phyloP scores from a whole-genome alignment of 176 grass and related monocot species.

The Alopecurus myosuroides region DNA sequence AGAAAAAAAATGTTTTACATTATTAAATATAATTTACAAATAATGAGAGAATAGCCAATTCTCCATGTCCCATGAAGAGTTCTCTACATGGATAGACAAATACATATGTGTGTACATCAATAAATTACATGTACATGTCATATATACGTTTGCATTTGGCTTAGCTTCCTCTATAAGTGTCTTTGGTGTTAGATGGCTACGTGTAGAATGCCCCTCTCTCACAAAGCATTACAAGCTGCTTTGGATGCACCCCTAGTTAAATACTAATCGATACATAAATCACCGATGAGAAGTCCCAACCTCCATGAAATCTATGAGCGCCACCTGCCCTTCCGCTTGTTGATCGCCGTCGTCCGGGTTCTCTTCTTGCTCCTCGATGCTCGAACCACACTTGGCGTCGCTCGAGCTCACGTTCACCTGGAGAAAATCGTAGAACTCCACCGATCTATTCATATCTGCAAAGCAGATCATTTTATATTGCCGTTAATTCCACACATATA shows the following conservation, averaged over 20 bases:
- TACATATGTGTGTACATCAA: slow-evolving; percentile 31
- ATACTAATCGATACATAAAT: slow-evolving; percentile 28
- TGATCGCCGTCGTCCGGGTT: slow-evolving; percentile 15
- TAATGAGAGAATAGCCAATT: slow-evolving; percentile 4
- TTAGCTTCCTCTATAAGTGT: slow-evolving; percentile 51
- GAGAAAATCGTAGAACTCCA: slow-evolving; percentile 90
- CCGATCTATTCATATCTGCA: slow-evolving; percentile 53
- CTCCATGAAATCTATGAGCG: slow-evolving; percentile 91
- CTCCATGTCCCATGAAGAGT: slow-evolving; percentile 19
- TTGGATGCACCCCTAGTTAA: slow-evolving; percentile 54
- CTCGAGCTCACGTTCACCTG: slow-evolving; percentile 77
- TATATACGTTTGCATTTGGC: slow-evolving; percentile 36
- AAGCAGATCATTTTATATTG: background rate
- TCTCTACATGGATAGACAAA: slow-evolving; percentile 10
- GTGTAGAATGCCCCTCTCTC: slow-evolving; percentile 36
- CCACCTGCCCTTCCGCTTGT: slow-evolving; percentile 35
- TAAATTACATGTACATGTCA: slow-evolving; percentile 61
- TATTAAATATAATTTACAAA: slow-evolving; percentile 40
- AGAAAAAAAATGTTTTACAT: slow-evolving; percentile 5
- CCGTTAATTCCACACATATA: background rate
- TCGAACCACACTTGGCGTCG: slow-evolving; percentile 75
- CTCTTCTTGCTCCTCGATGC: slow-evolving; percentile 78
- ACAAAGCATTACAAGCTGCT: slow-evolving; percentile 56
- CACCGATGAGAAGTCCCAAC: slow-evolving; percentile 63
- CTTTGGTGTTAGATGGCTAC: slow-evolving; percentile 47